These are phyloP conservation scores for Oemleria cerasiformis DNA, from an alignment of 306 rosid genomes.

Conservation along the genomic window DNA sequence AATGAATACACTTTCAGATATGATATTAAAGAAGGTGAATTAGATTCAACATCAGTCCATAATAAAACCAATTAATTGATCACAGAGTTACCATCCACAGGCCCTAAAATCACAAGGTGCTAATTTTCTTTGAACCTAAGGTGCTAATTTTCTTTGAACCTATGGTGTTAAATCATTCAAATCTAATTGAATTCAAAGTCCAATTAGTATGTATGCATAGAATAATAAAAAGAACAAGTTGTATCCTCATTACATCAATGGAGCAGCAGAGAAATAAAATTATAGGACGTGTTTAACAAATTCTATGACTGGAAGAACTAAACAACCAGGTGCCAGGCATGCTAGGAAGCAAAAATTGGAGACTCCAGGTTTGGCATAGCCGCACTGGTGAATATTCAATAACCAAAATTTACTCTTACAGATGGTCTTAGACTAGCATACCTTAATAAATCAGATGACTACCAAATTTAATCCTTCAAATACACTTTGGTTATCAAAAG, in stretches of 20 bases:
- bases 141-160: no score
- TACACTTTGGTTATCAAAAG: not conserved
- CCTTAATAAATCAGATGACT: no score
- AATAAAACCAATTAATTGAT: not conserved
- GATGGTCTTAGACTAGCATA: not conserved
- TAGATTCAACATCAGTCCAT: not conserved
- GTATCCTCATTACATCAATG: not conserved
- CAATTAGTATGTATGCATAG: not conserved
- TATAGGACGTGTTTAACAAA: not conserved
- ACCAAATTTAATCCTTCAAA: not conserved
- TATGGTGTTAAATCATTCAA: not conserved
- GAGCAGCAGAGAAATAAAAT: not conserved
- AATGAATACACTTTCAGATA: not conserved
- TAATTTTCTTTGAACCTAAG: not conserved
- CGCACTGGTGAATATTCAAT: not conserved
- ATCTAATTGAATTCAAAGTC: not conserved
- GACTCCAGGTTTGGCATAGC: not conserved
- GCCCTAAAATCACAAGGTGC: not conserved
- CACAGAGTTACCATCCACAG: not conserved
- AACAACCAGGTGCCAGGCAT: not conserved
- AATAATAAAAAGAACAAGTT: not conserved
- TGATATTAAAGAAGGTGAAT: not conserved
- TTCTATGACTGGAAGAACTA: not conserved
- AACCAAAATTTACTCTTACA: not conserved
- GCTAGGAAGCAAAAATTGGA: not conserved